Base-by-base conservation (phyloP, 495 filamentous ascomycete genomes). In the Pyronema omphalodes region DNA sequence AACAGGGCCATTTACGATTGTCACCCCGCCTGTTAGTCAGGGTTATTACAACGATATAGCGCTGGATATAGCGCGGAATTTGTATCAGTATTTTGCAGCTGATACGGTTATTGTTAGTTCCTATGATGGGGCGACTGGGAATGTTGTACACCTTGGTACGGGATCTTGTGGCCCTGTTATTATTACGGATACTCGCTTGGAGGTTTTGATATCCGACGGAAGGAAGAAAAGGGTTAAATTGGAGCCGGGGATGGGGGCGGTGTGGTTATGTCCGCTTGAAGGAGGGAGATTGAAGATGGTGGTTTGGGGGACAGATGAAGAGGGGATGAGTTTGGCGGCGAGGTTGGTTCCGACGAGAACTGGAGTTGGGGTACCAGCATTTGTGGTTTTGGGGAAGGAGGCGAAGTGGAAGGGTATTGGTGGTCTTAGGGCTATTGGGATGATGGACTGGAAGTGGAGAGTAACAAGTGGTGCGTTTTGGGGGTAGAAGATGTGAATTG, bases 301-400 rank as follows among this genome's bases (percentile, higher is more conserved):
- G 7, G 59, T 81, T 23, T 80, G 75, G 77, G 77, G 74, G 1
- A 59, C 60, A 1, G 70, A 75, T 64, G 56, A 59, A 33, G 57
- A 63, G 17, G 70, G 71, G 7, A 65, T 79, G 40, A 60, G 67
- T n/a, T 67, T 68, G 40, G 77, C 75, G 23, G 70, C 73, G n/a
- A 70, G 78, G 18, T 66, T 81, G 39, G 60, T 78, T 40, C 77
- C 77, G 3, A 69, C 73, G 53, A 58, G 76, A 54, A 78, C 77
- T 35, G 78, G 77, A 15, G 73, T 70, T 51, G 78, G 78, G 6
- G 75, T 76, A 55, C 78, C 77, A 7, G 74, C 79, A 44, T 77
- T 78, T 56, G 57, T 79, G 3, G 57, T 79, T 0, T 48, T 74
- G 15, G 66, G 70, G 44, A 58, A 63, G 33, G 66, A 60, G 29